Conservation (phyloP, 768 basidiomycete species). For the Trichaptum fuscoviolaceum region DNA sequence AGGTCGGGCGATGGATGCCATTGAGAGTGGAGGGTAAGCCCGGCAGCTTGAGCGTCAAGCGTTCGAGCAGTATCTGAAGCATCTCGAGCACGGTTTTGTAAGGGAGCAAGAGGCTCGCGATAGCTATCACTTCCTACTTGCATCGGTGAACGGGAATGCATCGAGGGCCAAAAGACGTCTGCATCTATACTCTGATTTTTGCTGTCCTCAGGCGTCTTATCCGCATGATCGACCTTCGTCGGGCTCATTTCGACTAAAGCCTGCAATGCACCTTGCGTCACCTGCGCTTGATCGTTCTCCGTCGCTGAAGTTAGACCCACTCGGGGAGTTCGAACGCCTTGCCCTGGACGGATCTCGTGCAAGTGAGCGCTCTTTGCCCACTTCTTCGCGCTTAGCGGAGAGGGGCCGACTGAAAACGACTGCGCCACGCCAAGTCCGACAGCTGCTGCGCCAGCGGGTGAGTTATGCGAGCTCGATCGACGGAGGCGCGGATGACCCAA, state of each 20-base stretch:
- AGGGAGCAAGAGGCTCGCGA: not conserved
- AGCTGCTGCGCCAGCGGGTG: slow-evolving; percentile 13
- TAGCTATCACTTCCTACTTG: not conserved
- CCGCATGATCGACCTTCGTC: not conserved
- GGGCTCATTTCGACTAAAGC: not conserved
- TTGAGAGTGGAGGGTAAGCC: not conserved
- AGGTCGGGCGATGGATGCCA: not conserved
- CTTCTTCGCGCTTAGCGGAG: slow-evolving; percentile 43
- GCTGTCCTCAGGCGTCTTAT: not conserved
- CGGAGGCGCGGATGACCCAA: slow-evolving; percentile 32
- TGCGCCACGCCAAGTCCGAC: slow-evolving; percentile 20
- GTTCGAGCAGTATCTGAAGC: not conserved
- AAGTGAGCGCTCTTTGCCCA: slow-evolving; percentile 67
- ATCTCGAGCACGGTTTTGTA: not conserved
- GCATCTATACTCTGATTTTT: not conserved
- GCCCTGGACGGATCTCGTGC: slow-evolving; percentile 46
- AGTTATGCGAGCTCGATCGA: slow-evolving; percentile 42
- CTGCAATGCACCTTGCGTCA: not conserved
- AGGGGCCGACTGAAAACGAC: slow-evolving; percentile 19
- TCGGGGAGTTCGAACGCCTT: slow-evolving; percentile 11
- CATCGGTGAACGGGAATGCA: not conserved
- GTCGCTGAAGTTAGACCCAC: slow-evolving; percentile 4
- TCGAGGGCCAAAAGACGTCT: slow-evolving; percentile 5
- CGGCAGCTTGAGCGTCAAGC: not conserved
- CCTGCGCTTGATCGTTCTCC: not conserved